Conservation (phyloP, 805 yeast species). For the Tetrapisispora phaffii region DNA sequence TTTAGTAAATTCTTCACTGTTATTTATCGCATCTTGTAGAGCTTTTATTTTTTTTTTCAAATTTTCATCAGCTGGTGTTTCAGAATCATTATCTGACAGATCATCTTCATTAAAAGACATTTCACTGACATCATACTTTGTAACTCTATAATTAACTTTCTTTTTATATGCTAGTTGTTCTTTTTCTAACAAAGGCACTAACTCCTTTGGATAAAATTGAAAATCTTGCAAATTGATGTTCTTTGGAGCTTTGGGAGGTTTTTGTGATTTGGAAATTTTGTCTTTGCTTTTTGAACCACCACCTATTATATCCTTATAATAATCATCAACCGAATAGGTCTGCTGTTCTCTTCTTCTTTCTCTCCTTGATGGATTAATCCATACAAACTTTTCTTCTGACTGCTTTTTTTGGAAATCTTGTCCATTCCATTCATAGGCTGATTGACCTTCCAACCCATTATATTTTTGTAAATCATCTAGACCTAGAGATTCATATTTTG, state of each 20-base stretch:
- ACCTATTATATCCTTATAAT: conserved; percentile 57
- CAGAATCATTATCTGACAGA: conserved; percentile 17
- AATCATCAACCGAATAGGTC: conserved; percentile 66
- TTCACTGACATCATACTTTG: conserved; percentile 48
- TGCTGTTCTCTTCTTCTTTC: conserved; percentile 67
- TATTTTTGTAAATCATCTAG: conserved; percentile 89
- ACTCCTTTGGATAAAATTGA: conserved; percentile 55
- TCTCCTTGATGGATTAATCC: conserved; percentile 58
- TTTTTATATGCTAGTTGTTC: conserved; percentile 59
- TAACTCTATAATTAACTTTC: conserved; percentile 47
- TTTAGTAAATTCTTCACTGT: conserved; percentile 49
- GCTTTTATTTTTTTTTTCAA: conserved; percentile 16
- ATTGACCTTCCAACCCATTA: conserved; percentile 58
- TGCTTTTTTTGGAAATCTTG: conserved; percentile 42
- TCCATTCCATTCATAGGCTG: conserved; percentile 97
- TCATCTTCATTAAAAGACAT: conserved; percentile 31
- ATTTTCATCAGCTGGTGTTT: conserved; percentile 2
- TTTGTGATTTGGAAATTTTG: conserved; percentile 34
- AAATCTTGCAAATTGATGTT: conserved; percentile 56
- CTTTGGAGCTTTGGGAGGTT: conserved; percentile 52
- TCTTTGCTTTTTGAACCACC: conserved; percentile 19
- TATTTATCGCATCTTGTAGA: conserved; percentile 47
- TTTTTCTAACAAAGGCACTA: conserved; percentile 45
- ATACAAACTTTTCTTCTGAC: conserved; percentile 34
- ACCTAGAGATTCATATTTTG: conserved; percentile 76